Percentiles rank a stretch among this genome's conserved stretches.
These are phyloP conservation scores for Crithidia sp. DNA, from an alignment of 208 protist genomes.

Conservation along the genomic window DNA sequence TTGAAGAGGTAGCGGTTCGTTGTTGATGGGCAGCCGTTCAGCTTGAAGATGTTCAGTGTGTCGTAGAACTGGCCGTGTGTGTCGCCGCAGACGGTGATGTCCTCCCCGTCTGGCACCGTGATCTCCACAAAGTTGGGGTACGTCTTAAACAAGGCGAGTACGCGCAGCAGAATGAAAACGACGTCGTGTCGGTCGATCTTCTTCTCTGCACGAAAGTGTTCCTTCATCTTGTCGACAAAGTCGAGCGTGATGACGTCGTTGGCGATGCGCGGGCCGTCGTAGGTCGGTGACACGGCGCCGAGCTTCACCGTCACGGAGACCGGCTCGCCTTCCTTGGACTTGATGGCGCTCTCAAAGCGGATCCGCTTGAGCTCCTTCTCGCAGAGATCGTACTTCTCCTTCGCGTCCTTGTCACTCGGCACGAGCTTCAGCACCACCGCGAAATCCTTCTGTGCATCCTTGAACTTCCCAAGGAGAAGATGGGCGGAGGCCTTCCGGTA, in stretches of 20 bases:
- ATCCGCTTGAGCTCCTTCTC: constrained; percentile 94
- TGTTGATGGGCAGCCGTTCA: constrained; percentile 83
- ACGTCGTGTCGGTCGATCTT: constrained; percentile 86
- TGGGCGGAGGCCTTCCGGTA: constrained; percentile 96
- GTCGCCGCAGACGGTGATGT: constrained; percentile 98
- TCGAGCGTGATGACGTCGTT: constrained; percentile 70
- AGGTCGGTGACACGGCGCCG: constrained; percentile 61
- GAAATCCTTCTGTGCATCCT: constrained; percentile 95
- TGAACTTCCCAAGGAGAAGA: constrained; percentile 94
- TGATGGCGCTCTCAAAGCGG: constrained; percentile 96
- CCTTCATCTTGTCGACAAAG: constrained; percentile 84
- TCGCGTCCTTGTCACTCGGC: constrained; percentile 92
- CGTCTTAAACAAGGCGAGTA: constrained; percentile 77
- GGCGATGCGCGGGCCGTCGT: constrained; percentile 80
- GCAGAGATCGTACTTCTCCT: constrained; percentile 91
- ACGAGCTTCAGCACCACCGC: constrained; percentile 86
- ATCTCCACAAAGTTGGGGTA: constrained; percentile 91
- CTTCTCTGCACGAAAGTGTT: constrained; percentile 81
- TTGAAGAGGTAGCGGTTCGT: constrained; percentile 97
- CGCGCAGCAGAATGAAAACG: constrained; percentile 86
- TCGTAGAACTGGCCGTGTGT: constrained; percentile 99
- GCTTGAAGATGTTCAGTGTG: constrained; percentile 97
- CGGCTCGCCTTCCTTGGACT: constrained; percentile 75
- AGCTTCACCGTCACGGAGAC: constrained; percentile 81
- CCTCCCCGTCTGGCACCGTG: constrained; percentile 75